phyloP scores from a whole-genome alignment of 2,329 filamentous ascomycete species.

The Sporothrix variecibatus region DNA sequence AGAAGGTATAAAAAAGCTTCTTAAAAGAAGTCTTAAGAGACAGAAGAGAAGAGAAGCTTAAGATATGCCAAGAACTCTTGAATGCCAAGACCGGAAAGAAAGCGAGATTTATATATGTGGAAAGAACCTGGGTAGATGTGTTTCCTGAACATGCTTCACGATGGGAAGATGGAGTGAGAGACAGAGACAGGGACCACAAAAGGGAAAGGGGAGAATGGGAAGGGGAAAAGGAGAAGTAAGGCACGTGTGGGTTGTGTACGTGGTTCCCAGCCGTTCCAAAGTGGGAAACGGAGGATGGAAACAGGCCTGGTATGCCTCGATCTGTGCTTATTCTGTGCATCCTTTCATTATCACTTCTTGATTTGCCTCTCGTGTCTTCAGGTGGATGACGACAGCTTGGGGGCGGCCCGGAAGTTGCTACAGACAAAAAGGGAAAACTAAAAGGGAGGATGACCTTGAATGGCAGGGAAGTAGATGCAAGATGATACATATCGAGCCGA shows the following conservation, averaged over 20 bases:
- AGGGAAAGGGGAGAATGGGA: background rate
- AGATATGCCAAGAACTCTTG: slow-evolving; percentile 4
- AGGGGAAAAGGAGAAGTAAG: background rate
- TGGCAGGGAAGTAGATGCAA: background rate
- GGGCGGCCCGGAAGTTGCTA: background rate
- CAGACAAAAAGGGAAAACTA: background rate
- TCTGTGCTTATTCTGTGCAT: background rate
- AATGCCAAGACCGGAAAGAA: slow-evolving; percentile 7
- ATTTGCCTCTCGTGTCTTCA: background rate
- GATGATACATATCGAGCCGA: background rate
- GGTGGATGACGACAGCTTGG: background rate
- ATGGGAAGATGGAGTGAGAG: background rate
- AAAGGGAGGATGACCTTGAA: background rate
- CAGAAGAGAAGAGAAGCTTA: background rate
- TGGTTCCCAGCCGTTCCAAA: background rate
- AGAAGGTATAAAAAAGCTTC: background rate
- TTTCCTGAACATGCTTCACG: background rate
- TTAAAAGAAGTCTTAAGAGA: background rate
- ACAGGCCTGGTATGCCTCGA: background rate
- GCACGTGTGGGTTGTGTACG: slow-evolving; percentile 6
- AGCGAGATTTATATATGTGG: slow-evolving; percentile 6
- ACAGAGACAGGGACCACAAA: background rate
- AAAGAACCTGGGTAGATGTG: slow-evolving; percentile 15
- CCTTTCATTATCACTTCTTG: background rate
- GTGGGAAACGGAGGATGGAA: background rate